Evolutionary conservation across 768 basidiomycete species (phyloP).

Genomic region (Leccinum boreale): DNA sequence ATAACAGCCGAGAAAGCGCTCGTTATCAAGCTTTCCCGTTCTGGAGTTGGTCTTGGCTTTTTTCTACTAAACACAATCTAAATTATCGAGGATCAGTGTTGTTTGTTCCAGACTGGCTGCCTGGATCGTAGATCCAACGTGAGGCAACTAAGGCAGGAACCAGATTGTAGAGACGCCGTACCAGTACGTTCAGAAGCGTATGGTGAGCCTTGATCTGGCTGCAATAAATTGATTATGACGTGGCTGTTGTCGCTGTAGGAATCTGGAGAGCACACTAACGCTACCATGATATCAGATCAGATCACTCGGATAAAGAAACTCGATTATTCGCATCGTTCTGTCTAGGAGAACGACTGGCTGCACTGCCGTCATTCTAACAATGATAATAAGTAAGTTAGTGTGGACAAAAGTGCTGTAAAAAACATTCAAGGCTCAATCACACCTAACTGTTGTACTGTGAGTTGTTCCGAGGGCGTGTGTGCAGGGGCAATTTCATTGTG

Average conservation of each 20-base stretch:
- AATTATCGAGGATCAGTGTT: background rate
- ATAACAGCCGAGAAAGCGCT: background rate
- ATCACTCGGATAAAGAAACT: background rate
- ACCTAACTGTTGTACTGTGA: too few species aligned
- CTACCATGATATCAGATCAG: background rate
- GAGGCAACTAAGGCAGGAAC: background rate
- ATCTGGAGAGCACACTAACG: background rate
- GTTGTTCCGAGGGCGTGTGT: too few species aligned
- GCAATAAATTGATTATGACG: background rate
- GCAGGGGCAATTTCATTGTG: too few species aligned
- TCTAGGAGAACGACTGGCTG: too few species aligned
- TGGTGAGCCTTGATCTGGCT: background rate
- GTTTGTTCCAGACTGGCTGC: background rate
- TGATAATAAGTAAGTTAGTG: too few species aligned
- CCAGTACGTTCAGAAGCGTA: background rate
- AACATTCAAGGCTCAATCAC: too few species aligned
- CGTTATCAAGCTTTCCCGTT: background rate
- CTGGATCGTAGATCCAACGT: conserved; percentile 6
- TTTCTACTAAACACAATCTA: background rate
- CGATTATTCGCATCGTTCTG: background rate
- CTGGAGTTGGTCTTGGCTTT: conserved; percentile 11
- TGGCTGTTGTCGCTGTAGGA: background rate
- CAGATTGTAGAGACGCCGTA: conserved; percentile 4
- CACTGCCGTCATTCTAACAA: too few species aligned
- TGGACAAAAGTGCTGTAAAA: too few species aligned